Percentiles rank a stretch among this genome's conserved stretches.
phyloP scores from a whole-genome alignment of 2,329 filamentous ascomycete genomes.

The Nannizzia gypsea region DNA sequence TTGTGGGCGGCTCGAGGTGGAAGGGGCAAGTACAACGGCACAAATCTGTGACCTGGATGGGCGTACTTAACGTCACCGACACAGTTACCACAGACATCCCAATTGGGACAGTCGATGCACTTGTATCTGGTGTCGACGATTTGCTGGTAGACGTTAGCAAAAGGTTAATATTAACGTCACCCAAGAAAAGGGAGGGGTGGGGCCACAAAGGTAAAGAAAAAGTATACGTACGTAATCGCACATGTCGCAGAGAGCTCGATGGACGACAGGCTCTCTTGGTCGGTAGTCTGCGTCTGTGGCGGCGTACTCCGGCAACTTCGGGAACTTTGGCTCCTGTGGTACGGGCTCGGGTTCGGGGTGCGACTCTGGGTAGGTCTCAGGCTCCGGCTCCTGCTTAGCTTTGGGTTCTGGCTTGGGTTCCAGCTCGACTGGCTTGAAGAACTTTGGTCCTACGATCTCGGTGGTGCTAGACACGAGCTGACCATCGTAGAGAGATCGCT shows the following conservation, averaged over 20 bases:
- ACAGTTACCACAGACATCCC: constrained; percentile 84
- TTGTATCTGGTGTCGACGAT: constrained; percentile 89
- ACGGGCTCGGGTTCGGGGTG: neutral
- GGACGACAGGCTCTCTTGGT: constrained; percentile 67
- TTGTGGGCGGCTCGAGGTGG: constrained; percentile 36
- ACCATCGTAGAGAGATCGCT: constrained; percentile 69
- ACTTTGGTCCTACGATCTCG: constrained; percentile 60
- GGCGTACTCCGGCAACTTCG: constrained; percentile 47
- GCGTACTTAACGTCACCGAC: constrained; percentile 52
- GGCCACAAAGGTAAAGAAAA: neutral
- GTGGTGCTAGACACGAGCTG: constrained; percentile 75
- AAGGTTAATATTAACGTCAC: neutral
- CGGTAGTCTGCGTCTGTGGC: constrained; percentile 54
- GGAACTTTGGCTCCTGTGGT: neutral
- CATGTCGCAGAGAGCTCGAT: constrained; percentile 87
- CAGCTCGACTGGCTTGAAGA: no score
- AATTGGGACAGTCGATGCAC: constrained; percentile 92
- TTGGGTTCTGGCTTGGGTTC: neutral
- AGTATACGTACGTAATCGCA: constrained; percentile 55
- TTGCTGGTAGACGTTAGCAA: constrained; percentile 29
- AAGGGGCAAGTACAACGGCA: constrained; percentile 66
- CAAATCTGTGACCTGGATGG: constrained; percentile 80
- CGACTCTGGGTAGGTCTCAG: no score
- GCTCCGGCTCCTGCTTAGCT: neutral
- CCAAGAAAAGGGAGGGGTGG: neutral